Conservation (phyloP, 805 yeast species). For the Tetrapisispora iriomotensis region DNA sequence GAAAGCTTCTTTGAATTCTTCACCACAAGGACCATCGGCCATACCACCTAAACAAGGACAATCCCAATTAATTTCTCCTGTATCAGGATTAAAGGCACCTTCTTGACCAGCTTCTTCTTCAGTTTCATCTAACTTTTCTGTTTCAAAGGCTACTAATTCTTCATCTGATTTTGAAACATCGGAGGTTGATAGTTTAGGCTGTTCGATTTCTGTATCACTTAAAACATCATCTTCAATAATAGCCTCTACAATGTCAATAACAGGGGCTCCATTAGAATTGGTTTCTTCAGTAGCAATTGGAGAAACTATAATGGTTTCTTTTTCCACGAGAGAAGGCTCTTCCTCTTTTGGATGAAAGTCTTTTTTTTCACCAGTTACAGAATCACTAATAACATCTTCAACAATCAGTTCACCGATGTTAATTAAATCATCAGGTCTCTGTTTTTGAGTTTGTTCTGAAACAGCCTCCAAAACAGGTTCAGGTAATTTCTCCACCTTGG, state of each 20-base stretch:
- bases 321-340: neutral
- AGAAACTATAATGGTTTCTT: neutral
- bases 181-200: too few species aligned
- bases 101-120: conserved; percentile 35
- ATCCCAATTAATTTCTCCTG: conserved; percentile 99
- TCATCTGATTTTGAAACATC: neutral
- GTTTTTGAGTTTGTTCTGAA: neutral
- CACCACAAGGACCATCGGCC: conserved; percentile 99
- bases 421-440: neutral
- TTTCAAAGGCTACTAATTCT: neutral
- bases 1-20: conserved; percentile 88
- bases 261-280: neutral
- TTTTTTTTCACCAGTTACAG: conserved; percentile 2
- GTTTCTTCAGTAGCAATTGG: neutral
- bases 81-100: conserved; percentile 88
- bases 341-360: conserved; percentile 1
- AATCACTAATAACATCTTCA: conserved; percentile 3
- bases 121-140: conserved; percentile 2
- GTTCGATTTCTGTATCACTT: too few species aligned
- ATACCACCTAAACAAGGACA: conserved; percentile 99
- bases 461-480: neutral
- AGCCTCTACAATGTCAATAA: neutral
- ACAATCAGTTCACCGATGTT: conserved; percentile 3
- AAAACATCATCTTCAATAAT: neutral
- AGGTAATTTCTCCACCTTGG: too few species aligned